These are phyloP conservation scores for Fusarium albosuccineum DNA, from an alignment of 2,329 filamentous ascomycete genomes.

Conservation along the genomic window DNA sequence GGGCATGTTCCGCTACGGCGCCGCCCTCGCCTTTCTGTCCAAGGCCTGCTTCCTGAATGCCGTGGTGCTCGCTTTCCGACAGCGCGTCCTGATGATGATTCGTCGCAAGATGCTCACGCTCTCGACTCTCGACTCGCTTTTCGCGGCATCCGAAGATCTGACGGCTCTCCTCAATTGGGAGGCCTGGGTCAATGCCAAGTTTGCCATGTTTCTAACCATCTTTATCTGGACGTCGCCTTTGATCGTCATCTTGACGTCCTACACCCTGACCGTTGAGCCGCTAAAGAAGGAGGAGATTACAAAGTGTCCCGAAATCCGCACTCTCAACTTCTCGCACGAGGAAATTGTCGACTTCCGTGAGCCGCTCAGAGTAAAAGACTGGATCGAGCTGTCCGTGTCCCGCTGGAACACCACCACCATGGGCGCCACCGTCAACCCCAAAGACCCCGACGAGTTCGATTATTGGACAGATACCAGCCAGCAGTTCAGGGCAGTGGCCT, in stretches of 20 bases:
- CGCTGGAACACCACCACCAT: slow-evolving; percentile 39
- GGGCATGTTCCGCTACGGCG: slow-evolving; percentile 41
- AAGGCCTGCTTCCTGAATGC: slow-evolving; percentile 45
- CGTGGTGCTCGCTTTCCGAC: slow-evolving; percentile 43
- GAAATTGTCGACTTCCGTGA: slow-evolving; percentile 31
- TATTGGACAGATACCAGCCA: slow-evolving; percentile 38
- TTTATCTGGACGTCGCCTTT: slow-evolving; percentile 46
- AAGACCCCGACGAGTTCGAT: slow-evolving; percentile 38
- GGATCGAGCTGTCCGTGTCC: slow-evolving; percentile 37
- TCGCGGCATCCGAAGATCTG: slow-evolving; percentile 43
- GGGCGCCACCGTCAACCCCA: background rate
- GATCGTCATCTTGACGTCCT: slow-evolving; percentile 45
- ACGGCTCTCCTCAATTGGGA: slow-evolving; percentile 44
- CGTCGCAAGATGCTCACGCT: slow-evolving; percentile 45
- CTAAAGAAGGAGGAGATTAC: slow-evolving; percentile 22
- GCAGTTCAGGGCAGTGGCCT: slow-evolving; percentile 37
- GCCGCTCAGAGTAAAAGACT: slow-evolving; percentile 12
- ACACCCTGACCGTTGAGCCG: slow-evolving; percentile 39
- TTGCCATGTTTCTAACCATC: slow-evolving; percentile 44
- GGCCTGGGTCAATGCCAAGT: slow-evolving; percentile 40
- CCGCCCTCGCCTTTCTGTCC: slow-evolving; percentile 41
- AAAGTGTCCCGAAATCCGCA: slow-evolving; percentile 40
- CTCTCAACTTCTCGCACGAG: slow-evolving; percentile 44
- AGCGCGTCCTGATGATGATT: slow-evolving; percentile 45
- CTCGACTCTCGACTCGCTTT: slow-evolving; percentile 45